Conservation (phyloP, 1,139 yeast genomes). For the Geotrichum phurueaensis region DNA sequence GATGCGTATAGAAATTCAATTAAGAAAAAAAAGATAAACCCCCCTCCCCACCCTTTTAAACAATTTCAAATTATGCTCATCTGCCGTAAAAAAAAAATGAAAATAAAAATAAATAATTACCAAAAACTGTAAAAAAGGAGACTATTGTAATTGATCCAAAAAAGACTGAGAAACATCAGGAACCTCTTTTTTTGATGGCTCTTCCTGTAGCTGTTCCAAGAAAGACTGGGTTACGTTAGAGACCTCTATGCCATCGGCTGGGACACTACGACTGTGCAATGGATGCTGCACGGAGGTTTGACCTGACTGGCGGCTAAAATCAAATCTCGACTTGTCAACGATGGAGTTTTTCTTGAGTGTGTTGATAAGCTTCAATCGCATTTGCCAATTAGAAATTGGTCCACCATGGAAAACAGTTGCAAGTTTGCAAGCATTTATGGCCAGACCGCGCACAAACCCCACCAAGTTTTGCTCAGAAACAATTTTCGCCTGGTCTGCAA, state of each 20-base stretch:
- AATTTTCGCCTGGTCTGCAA: slow-evolving; percentile 69
- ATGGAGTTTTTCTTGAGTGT: slow-evolving; percentile 30
- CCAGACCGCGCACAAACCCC: slow-evolving; percentile 58
- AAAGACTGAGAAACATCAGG: slow-evolving; percentile 6
- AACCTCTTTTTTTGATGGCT: background rate
- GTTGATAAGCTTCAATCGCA: slow-evolving; percentile 53
- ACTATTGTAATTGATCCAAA: slow-evolving; percentile 6
- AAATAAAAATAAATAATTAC: background rate
- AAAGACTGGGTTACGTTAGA: slow-evolving; percentile 7
- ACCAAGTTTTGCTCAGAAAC: slow-evolving; percentile 56
- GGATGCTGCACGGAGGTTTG: background rate
- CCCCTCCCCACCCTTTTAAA: no score
- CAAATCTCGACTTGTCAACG: background rate
- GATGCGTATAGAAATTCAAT: background rate
- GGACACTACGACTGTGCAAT: background rate
- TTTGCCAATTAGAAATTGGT: slow-evolving; percentile 59
- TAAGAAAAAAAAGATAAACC: background rate
- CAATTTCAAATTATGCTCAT: background rate
- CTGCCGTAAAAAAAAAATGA: background rate
- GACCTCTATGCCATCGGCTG: background rate
- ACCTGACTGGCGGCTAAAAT: background rate
- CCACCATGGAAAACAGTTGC: slow-evolving; percentile 55
- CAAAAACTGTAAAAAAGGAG: background rate
- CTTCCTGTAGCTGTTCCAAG: slow-evolving; percentile 1
- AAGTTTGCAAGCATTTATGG: slow-evolving; percentile 61